A percentile compares a stretch with the other conserved stretches of the same genome.
phyloP scores from a whole-genome alignment of 2,329 filamentous ascomycete genomes.

The Cladosporium velox region DNA sequence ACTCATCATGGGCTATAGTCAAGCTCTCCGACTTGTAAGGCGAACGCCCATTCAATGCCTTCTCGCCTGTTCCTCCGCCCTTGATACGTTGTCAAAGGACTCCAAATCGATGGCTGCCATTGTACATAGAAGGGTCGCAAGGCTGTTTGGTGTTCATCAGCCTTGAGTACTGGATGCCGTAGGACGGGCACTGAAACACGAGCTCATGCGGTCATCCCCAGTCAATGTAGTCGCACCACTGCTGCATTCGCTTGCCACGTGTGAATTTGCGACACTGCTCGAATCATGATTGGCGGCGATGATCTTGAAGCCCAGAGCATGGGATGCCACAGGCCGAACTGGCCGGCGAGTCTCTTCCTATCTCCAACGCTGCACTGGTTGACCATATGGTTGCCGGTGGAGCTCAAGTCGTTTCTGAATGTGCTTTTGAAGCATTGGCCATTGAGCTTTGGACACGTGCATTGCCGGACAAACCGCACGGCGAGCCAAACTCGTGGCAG shows the following conservation, averaged over 20 bases:
- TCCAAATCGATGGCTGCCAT: slow-evolving; percentile 15
- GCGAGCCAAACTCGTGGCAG: no score
- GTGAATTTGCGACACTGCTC: slow-evolving; percentile 17
- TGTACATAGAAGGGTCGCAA: slow-evolving; percentile 31
- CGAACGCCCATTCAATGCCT: slow-evolving; percentile 4
- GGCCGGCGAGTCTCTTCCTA: slow-evolving; percentile 27
- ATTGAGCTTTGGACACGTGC: neutral
- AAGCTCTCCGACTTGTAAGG: slow-evolving; percentile 5
- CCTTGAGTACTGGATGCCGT: slow-evolving; percentile 31
- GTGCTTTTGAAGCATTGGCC: neutral
- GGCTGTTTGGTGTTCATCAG: slow-evolving; percentile 35
- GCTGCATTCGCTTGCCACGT: neutral
- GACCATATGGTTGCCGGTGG: neutral
- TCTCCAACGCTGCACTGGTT: neutral
- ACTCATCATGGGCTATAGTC: neutral
- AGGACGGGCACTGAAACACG: slow-evolving; percentile 35
- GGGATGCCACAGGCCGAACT: slow-evolving; percentile 26
- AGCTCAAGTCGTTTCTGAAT: neutral
- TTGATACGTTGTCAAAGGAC: slow-evolving; percentile 17
- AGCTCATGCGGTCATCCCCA: slow-evolving; percentile 44
- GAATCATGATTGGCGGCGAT: neutral
- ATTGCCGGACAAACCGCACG: neutral
- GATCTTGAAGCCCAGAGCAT: slow-evolving; percentile 22
- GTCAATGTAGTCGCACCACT: slow-evolving; percentile 47
- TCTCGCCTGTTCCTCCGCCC: slow-evolving; percentile 9